A percentile compares a stretch with the other conserved stretches of the same genome.
phyloP scores from a whole-genome alignment of 1,284 basidiomycete genomes.

The Microbotryomycetes sp. region DNA sequence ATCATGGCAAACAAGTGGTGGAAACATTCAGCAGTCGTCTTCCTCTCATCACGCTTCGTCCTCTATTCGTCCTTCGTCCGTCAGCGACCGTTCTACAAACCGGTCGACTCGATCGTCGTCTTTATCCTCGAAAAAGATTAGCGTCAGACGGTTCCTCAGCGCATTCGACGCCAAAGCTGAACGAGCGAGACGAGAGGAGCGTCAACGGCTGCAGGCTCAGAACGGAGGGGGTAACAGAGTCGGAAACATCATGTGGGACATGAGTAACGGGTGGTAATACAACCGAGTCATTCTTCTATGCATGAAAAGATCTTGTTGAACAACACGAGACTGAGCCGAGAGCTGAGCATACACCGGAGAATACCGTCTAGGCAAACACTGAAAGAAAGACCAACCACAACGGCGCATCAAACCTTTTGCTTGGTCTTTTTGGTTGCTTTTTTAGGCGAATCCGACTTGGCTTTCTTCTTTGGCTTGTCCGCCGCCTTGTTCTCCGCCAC shows the following conservation, averaged over 20 bases:
- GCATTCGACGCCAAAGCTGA: neutral
- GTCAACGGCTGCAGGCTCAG: neutral
- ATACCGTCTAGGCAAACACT: too few relatives aligned
- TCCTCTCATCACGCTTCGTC: neutral
- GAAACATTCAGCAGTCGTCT: too few relatives aligned
- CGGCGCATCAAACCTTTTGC: neutral
- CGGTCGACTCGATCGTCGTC: neutral
- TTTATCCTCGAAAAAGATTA: neutral
- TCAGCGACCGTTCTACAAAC: neutral
- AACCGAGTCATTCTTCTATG: slow-evolving; percentile 58
- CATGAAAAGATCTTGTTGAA: too few relatives aligned
- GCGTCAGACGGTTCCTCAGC: too few relatives aligned
- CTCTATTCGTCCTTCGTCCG: too few relatives aligned
- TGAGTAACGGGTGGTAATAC: slow-evolving; percentile 51
- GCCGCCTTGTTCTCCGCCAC: slow-evolving; percentile 48
- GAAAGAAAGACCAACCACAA: too few relatives aligned
- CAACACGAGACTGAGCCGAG: too few relatives aligned
- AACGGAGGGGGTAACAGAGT: slow-evolving; percentile 10
- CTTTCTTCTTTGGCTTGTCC: slow-evolving; percentile 60
- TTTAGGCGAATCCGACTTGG: slow-evolving; percentile 51
- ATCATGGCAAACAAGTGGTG: too few relatives aligned
- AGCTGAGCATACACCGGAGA: too few relatives aligned
- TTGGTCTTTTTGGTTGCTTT: slow-evolving; percentile 50
- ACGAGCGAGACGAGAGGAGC: neutral
- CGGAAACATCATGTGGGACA: slow-evolving; percentile 34